Base-by-base conservation (phyloP, 202 grass and related monocot genomes). In the Elaeis oleifera region DNA sequence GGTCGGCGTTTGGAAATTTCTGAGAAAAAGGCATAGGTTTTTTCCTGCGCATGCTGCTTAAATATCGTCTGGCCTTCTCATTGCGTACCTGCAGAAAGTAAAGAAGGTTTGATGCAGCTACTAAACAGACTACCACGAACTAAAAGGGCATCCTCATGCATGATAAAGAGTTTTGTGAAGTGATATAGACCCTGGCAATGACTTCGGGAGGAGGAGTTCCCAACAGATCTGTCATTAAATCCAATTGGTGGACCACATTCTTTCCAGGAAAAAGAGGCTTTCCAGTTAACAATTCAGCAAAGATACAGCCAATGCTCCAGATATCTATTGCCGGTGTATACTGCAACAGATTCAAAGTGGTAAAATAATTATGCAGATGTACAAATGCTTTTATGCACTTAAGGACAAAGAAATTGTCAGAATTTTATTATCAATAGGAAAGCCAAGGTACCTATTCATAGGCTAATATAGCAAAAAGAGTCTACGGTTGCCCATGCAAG, bases 241-340 rank as follows among this genome's bases (percentile, higher is more conserved):
- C 90, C 26, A 95, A 74, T 71, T 95, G 90, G 64, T 95, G 90
- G 23, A 95, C 90, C 54, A 95, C 90, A 81, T 95, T 95, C 66
- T 95, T 95, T 23, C 90, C 90, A 68, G 90, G 90, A 60, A 95
- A 95, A 70, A 95, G 90, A 81, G 90, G 90, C 79, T 84, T 95
- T 36, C 90, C 90, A 4, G 90, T 95, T 65, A 95, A 72, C 27
- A 95, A 69, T 63, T 90, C 90, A 14, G 90, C 74, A 77, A 95
- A 95, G 74, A 95, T 95, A 70, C 90, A 90, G 23, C 90, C 90
- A 56, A 95, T 95, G 59, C 90, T 95, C 90, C 90, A 95, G 80
- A 87, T 95, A 78, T 95, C 90, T 80, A 95, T 95, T 3, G 86
- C 90, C 18, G 90, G 90, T 53, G 90, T 95, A 60, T 95, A 95